These are phyloP conservation scores for Thuja plicata DNA, from an alignment of 83 land plant species.

Conservation along the genomic window DNA sequence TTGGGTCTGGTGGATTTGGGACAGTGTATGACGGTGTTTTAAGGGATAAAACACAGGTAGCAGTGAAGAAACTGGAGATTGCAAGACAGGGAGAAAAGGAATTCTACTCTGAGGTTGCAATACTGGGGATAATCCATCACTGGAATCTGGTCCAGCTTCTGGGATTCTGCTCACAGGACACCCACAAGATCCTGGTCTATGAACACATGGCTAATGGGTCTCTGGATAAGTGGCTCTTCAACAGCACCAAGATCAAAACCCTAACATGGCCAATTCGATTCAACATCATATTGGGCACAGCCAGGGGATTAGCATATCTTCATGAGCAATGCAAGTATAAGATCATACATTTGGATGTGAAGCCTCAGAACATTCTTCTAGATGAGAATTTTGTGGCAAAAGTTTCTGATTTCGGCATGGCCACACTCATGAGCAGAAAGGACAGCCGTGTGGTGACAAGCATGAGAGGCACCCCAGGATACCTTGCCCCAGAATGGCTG, in stretches of 20 bases:
- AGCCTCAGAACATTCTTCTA: slow-evolving; percentile 57
- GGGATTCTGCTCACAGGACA: slow-evolving; percentile 16
- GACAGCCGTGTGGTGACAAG: slow-evolving; percentile 18
- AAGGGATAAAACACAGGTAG: slow-evolving; percentile 12
- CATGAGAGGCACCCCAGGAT: slow-evolving; percentile 23
- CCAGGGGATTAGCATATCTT: slow-evolving; percentile 44
- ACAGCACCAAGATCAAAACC: background rate
- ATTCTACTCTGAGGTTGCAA: slow-evolving; percentile 13
- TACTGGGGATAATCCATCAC: slow-evolving; percentile 12
- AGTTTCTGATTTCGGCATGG: slow-evolving; percentile 29
- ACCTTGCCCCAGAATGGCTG: slow-evolving; percentile 26
- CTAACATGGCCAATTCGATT: slow-evolving; percentile 1
- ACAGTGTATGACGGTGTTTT: slow-evolving; percentile 19
- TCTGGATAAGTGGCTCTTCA: slow-evolving; percentile 4
- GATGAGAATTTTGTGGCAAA: slow-evolving; percentile 32
- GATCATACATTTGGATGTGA: slow-evolving; percentile 61
- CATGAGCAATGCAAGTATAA: slow-evolving; percentile 37
- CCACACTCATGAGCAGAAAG: slow-evolving; percentile 6
- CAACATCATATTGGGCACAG: slow-evolving; percentile 1
- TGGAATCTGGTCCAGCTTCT: slow-evolving; percentile 17
- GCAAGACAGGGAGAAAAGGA: slow-evolving; percentile 16
- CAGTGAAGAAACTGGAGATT: slow-evolving; percentile 18
- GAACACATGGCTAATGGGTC: slow-evolving; percentile 17
- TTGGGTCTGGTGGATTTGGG: slow-evolving; percentile 16
- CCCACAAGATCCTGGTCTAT: slow-evolving; percentile 10